A percentile compares a stretch with the other conserved stretches of the same genome.
These are phyloP conservation scores for Penicillium steckii DNA, from an alignment of 495 filamentous ascomycete genomes.

Conservation along the genomic window DNA sequence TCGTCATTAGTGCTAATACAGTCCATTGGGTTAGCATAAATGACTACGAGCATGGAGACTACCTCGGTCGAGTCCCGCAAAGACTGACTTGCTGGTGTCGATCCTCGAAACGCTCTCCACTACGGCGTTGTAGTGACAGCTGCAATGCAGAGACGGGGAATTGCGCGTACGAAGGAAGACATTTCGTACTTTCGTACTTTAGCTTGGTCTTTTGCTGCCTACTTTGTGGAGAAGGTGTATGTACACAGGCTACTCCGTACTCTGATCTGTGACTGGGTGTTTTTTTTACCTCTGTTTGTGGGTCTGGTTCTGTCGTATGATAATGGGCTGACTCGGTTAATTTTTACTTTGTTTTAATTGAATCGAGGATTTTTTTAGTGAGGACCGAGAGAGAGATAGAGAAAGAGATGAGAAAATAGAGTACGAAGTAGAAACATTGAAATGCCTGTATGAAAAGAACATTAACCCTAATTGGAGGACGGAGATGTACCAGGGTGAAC, in stretches of 20 bases:
- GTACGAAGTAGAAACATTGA: neutral
- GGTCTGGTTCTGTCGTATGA: slow-evolving; percentile 6
- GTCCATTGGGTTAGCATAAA: too few relatives aligned
- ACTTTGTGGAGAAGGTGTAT: neutral
- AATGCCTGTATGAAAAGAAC: neutral
- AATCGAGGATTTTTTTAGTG: neutral
- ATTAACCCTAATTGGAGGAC: neutral
- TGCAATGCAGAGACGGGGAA: neutral
- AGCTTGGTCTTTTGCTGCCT: neutral
- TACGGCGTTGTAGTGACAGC: neutral
- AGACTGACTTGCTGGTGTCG: too few relatives aligned
- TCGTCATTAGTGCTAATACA: too few relatives aligned
- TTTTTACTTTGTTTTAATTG: neutral
- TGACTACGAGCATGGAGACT: too few relatives aligned
- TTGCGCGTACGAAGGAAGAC: too few relatives aligned
- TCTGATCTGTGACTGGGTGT: neutral
- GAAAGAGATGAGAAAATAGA: neutral
- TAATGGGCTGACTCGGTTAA: neutral
- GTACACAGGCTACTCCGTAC: neutral
- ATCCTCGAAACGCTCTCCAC: neutral
- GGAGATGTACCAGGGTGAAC: neutral
- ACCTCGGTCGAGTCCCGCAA: slow-evolving; percentile 1
- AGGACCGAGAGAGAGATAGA: neutral
- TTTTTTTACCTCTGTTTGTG: neutral
- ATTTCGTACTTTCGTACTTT: too few relatives aligned